A percentile compares a stretch with the other conserved stretches of the same genome.
Conservation (phyloP, 2,329 filamentous ascomycete genomes). For the Spiromastix sp. region DNA sequence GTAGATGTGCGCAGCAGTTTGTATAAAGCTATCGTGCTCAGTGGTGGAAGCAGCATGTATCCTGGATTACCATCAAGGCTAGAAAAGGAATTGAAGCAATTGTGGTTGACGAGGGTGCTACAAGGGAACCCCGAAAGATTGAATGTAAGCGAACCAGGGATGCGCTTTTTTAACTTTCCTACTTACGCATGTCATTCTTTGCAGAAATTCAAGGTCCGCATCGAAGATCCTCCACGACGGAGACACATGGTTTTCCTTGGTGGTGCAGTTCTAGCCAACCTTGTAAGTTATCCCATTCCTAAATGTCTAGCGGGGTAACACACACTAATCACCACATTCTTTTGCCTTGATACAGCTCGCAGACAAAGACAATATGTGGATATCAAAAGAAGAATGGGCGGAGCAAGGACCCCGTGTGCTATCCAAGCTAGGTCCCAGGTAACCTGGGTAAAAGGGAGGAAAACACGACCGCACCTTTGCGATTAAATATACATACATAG, state of each 20-base stretch:
- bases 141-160: constrained; percentile 43
- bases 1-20: constrained; percentile 88
- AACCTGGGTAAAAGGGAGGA: constrained; percentile 16
- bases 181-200: not conserved
- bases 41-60: constrained; percentile 98
- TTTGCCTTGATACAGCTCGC: constrained; percentile 54
- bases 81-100: constrained; percentile 97
- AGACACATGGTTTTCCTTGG: constrained; percentile 99
- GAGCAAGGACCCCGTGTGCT: constrained; percentile 77
- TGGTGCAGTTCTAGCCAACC: constrained; percentile 91
- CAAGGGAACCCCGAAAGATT: constrained; percentile 85
- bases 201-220: constrained; percentile 97
- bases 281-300: constrained; percentile 39
- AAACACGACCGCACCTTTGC: too few species aligned
- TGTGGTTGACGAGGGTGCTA: constrained; percentile 90
- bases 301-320: not conserved
- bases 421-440: constrained; percentile 89
- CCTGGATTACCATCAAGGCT: constrained; percentile 85
- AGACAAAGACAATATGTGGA: constrained; percentile 98
- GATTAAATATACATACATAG: too few species aligned
- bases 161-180: not conserved
- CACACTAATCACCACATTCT: constrained; percentile 6
- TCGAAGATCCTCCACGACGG: constrained; percentile 91
- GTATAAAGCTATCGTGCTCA: constrained; percentile 95
- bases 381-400: constrained; percentile 92